Base-by-base conservation (phyloP, 495 filamentous ascomycete genomes). In the Trichoderma erinaceum region DNA sequence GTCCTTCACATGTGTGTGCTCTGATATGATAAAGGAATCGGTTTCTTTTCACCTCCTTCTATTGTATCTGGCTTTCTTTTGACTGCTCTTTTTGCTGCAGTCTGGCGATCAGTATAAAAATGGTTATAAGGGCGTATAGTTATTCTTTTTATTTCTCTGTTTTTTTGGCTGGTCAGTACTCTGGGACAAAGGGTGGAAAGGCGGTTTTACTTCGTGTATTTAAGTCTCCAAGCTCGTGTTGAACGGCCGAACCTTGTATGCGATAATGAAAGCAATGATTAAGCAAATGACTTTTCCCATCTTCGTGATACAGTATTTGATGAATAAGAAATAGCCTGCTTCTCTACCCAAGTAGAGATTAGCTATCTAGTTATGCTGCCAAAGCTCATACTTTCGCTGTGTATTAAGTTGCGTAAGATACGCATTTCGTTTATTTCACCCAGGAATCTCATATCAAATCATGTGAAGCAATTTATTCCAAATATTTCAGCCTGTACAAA, bases 241-340 rank as follows among this genome's bases (percentile, higher is more conserved):
- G 56, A 29, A 61, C 56, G 27, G 56, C 27, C 27, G 23, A 61
- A 61, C 56, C 32, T 61, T 27, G 27, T 61, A 61, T 61, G 56
- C 56, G 56, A 61, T 61, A 32, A 61, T 61, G 56, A 61, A 61
- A 61, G 25, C 25, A 27, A 61, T 32, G 56, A 61, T 61, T 61
- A 29, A 32, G 56, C 56, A 61, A 32, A 32, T 32, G 27, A 61
- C 11, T 32, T 27, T 21, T 29, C 32, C 6, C 23, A 21, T 64
- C 61, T 41, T 41, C 38, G 35, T 38, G 35, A 38, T 5, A 38
- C 7, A 38, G 5, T n/a, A n/a, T n/a, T 38, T 38, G 35, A 7
- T 10, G 4, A 7, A 10, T 38, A 38, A 38, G 35, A 35, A 35
- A 2, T 35, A 5, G 35, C 35, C 7, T 38, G 2, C 7, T 38